Percentiles rank a stretch among this genome's conserved stretches.
phyloP scores from a whole-genome alignment of 2,329 filamentous ascomycete genomes.

The Claviceps africana region DNA sequence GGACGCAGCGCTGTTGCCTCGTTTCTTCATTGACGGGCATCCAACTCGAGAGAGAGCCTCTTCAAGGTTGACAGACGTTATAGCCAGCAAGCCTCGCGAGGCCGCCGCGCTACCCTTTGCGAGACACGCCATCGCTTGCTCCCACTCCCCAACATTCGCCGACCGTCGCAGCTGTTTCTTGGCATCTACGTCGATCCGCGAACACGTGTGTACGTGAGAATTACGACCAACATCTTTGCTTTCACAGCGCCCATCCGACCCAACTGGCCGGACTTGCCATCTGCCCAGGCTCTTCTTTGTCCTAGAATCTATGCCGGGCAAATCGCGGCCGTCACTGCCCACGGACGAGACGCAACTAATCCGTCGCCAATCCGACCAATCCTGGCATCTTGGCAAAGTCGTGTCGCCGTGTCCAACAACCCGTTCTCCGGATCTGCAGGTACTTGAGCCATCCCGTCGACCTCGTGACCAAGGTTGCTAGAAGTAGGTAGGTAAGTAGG shows the following conservation, averaged over 20 bases:
- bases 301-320: neutral
- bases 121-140: neutral
- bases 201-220: neutral
- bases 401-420: slow-evolving; percentile 2
- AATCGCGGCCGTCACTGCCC: neutral
- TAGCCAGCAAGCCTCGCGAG: slow-evolving; percentile 1
- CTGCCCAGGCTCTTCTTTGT: neutral
- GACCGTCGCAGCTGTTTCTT: neutral
- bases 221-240: too few relatives aligned
- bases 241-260: neutral
- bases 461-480: neutral
- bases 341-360: neutral
- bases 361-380: neutral
- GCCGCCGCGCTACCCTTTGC: neutral
- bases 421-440: slow-evolving; percentile 12
- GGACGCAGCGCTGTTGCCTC: neutral
- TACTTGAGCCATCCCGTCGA: slow-evolving; percentile 7
- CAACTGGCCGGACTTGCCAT: neutral
- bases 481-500: neutral
- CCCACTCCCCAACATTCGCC: neutral
- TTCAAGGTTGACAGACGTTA: neutral
- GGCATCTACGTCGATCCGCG: neutral
- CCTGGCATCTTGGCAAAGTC: slow-evolving; percentile 1
- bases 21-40: neutral
- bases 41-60: neutral